A percentile compares a stretch with the other conserved stretches of the same genome.
Evolutionary conservation across 1,139 yeast genomes (phyloP).

Genomic region (Nadsonia commutata): DNA sequence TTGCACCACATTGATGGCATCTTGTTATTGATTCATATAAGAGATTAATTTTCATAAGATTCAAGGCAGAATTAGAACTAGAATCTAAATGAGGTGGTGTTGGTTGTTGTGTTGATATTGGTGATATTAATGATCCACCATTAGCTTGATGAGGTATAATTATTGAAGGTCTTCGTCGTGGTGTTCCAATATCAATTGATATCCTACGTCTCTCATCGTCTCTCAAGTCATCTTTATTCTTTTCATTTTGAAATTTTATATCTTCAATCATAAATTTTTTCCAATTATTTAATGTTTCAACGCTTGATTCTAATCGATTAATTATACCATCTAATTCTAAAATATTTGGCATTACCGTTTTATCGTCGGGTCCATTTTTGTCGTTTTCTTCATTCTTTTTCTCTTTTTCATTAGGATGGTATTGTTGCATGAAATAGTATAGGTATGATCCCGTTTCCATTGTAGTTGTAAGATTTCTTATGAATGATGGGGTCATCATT

Average conservation of each 20-base stretch:
- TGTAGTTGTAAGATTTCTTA: not conserved
- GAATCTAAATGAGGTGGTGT: not conserved
- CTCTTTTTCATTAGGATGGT: not conserved
- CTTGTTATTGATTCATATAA: constrained; percentile 4
- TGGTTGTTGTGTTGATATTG: not conserved
- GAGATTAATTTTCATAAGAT: not conserved
- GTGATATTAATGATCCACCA: too few species aligned
- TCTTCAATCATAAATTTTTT: not conserved
- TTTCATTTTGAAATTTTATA: not conserved
- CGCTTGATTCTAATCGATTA: not conserved
- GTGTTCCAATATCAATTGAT: not conserved
- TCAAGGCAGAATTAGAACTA: not conserved
- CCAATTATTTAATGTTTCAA: not conserved
- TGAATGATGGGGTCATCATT: not conserved
- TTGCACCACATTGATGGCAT: constrained; percentile 48
- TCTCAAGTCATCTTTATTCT: not conserved
- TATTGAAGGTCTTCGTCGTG: not conserved
- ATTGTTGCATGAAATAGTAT: not conserved
- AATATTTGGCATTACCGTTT: not conserved
- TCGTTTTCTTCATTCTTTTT: not conserved
- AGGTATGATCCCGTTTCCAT: not conserved
- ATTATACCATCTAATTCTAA: not conserved
- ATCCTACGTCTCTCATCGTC: not conserved
- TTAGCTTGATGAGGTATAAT: not conserved
- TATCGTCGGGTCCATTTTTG: not conserved